phyloP scores from a whole-genome alignment of 2,329 filamentous ascomycete genomes.

The Anthostomella pinea region DNA sequence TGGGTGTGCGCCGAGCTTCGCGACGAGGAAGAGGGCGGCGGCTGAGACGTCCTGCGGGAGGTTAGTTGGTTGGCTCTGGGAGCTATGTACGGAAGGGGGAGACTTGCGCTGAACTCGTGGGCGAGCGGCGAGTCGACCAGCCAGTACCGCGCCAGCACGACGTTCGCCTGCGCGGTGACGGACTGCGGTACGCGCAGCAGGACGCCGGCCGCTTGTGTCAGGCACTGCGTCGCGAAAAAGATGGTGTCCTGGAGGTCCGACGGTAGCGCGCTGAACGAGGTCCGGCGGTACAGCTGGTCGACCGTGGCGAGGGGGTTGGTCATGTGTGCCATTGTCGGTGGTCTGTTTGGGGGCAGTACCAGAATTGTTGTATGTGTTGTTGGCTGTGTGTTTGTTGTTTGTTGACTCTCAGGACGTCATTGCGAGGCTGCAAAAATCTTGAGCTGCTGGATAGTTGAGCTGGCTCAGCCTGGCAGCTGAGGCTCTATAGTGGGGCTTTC shows the following conservation, averaged over 20 bases:
- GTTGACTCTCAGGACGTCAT: slow-evolving; percentile 2
- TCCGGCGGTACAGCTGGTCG: slow-evolving; percentile 62
- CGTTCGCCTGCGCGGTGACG: slow-evolving; percentile 79
- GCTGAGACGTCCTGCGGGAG: slow-evolving; percentile 70
- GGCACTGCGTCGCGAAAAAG: slow-evolving; percentile 67
- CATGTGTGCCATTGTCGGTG: slow-evolving; percentile 54
- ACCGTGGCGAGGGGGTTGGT: slow-evolving; percentile 70
- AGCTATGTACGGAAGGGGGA: background rate
- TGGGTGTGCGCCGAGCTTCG: slow-evolving; percentile 77
- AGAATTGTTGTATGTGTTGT: too few relatives aligned
- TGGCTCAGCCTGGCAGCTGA: too few relatives aligned
- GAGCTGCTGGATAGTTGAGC: too few relatives aligned
- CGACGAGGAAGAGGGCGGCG: slow-evolving; percentile 73
- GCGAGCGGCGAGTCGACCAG: slow-evolving; percentile 54
- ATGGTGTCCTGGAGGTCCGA: slow-evolving; percentile 68
- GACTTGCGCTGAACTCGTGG: slow-evolving; percentile 54
- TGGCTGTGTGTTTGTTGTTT: too few relatives aligned
- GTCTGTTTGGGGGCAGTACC: background rate
- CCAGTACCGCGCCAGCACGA: slow-evolving; percentile 81
- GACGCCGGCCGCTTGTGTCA: slow-evolving; percentile 76
- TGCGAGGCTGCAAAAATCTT: too few relatives aligned
- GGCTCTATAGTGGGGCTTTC: too few relatives aligned
- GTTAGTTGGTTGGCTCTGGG: slow-evolving; percentile 8
- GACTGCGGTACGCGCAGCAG: slow-evolving; percentile 83
- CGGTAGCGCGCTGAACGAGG: slow-evolving; percentile 58